Evolutionary conservation across 164 flowering plant genomes (phyloP), one percentile per base, ranked within the genome.

Genomic region (Cinnamomum chago): DNA sequence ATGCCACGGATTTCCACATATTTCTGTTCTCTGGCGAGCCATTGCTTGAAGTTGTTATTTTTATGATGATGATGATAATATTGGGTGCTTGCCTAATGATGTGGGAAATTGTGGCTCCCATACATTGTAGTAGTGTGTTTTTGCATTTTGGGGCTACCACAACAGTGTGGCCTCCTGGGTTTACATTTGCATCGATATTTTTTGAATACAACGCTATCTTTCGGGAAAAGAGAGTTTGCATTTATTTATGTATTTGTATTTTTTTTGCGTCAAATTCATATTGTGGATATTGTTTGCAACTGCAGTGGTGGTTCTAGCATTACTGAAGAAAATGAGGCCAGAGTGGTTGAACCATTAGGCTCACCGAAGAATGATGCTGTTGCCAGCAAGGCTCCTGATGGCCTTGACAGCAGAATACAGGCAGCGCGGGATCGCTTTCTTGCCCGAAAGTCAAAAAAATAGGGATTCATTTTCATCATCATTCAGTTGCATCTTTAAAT

Each of bases 391-490:
- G 50, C 72, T 72, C 77, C 82, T 67, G 88, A 86, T 70, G 88
- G 87, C 58, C 74, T 70, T 58, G 86, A 86, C 18, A 86, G 83
- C 67, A 89, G 77, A 84, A 86, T 94, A 71, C 86, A 85, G 73
- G 97, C 94, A 12, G 88, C 88, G 30, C 79, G 86, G 25, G 88
- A 86, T 14, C 85, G 87, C 51, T 88, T 84, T 76, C 87, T 88
- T 75, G 85, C 89, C 72, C 93, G 91, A 5, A 85, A 81, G 74
- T 64, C 65, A 47, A 82, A 71, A 25, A 82, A 78, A 67, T 83
- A 83, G 70, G 25, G 47, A 67, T 27, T 28, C 67, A 27, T 30
- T 27, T 67, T 28, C 17, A 67, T 17, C 15, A 64, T 64, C 40
- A 30, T 14, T 67, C 47, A 67, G 47, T 3, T 15, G 20, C 23